Base-by-base conservation (phyloP, 192 early-diverging fungal genomes). In the Coemansia sp. region DNA sequence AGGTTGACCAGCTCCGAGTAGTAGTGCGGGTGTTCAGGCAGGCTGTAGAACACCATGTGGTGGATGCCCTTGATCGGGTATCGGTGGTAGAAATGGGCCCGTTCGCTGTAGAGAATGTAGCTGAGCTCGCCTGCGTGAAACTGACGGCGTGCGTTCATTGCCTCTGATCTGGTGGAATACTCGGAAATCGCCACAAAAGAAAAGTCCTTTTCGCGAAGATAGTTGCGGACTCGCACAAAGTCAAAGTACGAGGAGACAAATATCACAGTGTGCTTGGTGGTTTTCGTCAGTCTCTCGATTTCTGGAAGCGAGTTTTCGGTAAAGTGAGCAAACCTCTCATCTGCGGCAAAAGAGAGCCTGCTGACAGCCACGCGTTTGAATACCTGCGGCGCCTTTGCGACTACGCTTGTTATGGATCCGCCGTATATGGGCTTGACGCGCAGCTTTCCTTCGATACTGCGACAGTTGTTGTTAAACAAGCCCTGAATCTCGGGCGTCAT, bases 171-270 rank as follows among this genome's bases (percentile, higher is more conserved):
- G 16, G 90, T 80, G n/a, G 94, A 91, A 81, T 99, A 96, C 87
- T 99, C 98, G 51, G 87, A 93, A 32, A 98, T 87, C n/a, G 85
- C 79, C 9, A 82, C 91, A 83, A 93, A 92, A 11, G 88, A 86
- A 65, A 86, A 92, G 62, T 86, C 79, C 67, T 88, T 88, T 65
- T 92, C 90, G 25, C 86, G 79, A 61, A 97, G 84, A 75, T 93
- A 88, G 72, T 99, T 99, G 48, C 96, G 85, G 48, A 99, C 61
- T 8, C 95, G 86, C 13, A 99, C 92, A 87, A 90, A 99, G 68
- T 99, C 98, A 87, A 98, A 96, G 72, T 98, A 99, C 9, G 91
- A 93, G 9, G 97, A 91, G 2, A 95, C 87, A 79, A 94, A 94
- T 46, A 99, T 86, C 63, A 88, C 82, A 12, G 80, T 87, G 84